Conservation (phyloP, 2,329 filamentous ascomycete species). For the Penicillium sp. region DNA sequence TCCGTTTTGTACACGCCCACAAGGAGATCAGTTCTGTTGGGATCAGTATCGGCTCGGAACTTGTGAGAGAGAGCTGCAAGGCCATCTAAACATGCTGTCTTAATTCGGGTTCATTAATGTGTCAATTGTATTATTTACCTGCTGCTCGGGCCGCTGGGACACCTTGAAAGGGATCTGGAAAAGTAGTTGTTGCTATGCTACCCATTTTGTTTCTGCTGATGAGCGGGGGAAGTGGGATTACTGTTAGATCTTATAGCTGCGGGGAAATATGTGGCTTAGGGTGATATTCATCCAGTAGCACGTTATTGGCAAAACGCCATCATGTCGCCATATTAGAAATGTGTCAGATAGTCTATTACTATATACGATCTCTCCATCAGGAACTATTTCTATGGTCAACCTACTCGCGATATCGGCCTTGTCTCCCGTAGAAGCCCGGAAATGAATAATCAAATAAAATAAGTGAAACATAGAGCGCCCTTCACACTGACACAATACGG, state of each 20-base stretch:
- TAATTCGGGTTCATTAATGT: not conserved
- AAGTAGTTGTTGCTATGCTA: slow-evolving; percentile 14
- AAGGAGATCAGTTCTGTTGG: slow-evolving; percentile 13
- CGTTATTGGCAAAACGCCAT: slow-evolving; percentile 4
- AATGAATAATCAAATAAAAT: not conserved
- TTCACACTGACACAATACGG: not conserved
- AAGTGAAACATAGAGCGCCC: not conserved
- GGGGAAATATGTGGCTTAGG: not conserved
- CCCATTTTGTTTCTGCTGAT: slow-evolving; percentile 8
- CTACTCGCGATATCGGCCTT: not conserved
- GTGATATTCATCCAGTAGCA: not conserved
- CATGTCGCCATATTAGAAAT: slow-evolving; percentile 8
- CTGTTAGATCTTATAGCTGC: not conserved
- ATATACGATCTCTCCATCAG: not conserved
- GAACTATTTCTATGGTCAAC: too few relatives aligned
- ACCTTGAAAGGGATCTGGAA: slow-evolving; percentile 14
- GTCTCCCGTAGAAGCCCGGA: not conserved
- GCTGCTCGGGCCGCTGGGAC: slow-evolving; percentile 6
- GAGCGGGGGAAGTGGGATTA: not conserved
- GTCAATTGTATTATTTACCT: slow-evolving; percentile 5
- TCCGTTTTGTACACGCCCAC: slow-evolving; percentile 19
- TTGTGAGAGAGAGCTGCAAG: not conserved
- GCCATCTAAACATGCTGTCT: slow-evolving; percentile 1
- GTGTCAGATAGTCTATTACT: too few relatives aligned
- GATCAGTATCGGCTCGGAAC: slow-evolving; percentile 14